phyloP scores from a whole-genome alignment of 106 monocot species.

The Allium fistulosum region DNA sequence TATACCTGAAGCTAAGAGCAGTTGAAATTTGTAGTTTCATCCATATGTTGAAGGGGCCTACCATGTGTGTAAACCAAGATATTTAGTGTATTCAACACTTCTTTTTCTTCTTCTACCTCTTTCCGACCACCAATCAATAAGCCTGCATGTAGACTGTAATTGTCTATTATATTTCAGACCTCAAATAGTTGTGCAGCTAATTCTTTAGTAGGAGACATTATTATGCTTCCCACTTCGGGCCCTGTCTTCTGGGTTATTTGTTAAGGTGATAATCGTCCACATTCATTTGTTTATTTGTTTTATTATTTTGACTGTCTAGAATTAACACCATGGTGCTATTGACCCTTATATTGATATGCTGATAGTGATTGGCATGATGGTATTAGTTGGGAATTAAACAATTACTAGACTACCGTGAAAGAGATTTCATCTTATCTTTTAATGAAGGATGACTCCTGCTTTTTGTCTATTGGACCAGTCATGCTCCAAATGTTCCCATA shows the following conservation, averaged over 20 bases:
- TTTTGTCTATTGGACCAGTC: too few species aligned
- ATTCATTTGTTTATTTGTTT: too few species aligned
- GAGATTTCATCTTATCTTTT: too few species aligned
- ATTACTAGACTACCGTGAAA: too few species aligned
- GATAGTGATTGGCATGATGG: too few species aligned
- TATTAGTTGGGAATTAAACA: too few species aligned
- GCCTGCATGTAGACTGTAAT: conserved; percentile 70
- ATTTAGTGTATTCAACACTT: conserved; percentile 57
- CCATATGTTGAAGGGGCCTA: conserved; percentile 90
- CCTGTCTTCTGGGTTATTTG: conserved; percentile 9
- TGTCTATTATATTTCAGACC: conserved; percentile 76
- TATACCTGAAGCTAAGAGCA: conserved; percentile 87
- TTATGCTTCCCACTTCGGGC: conserved; percentile 83
- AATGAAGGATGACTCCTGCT: too few species aligned
- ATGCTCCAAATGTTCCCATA: too few species aligned
- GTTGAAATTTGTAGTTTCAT: conserved; percentile 93
- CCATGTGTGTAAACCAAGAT: conserved; percentile 91
- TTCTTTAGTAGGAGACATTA: conserved; percentile 93
- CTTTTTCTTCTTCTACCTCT: conserved; percentile 86
- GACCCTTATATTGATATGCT: too few species aligned
- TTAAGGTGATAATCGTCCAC: too few species aligned
- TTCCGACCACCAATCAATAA: conserved; percentile 86
- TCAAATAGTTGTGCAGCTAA: conserved; percentile 87
- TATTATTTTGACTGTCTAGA: too few species aligned
- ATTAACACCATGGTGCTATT: too few species aligned